Evolutionary conservation across 2,329 filamentous ascomycete genomes (phyloP).

Genomic region (Paecilomyces sp.): DNA sequence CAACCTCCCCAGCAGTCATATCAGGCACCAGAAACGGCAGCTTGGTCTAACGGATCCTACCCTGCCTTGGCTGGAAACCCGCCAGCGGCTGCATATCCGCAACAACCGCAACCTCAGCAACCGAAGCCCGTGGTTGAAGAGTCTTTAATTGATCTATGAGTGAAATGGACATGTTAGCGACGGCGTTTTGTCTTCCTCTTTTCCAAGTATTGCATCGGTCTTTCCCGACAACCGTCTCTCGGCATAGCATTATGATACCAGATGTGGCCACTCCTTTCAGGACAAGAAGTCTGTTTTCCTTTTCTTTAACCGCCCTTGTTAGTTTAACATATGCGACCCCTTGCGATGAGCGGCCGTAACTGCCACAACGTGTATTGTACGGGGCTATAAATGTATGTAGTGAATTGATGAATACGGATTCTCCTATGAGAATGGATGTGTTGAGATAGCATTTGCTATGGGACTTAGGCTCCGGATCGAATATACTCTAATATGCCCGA

Average conservation of each 20-base stretch:
- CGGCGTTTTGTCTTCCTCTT: not conserved
- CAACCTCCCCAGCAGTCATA: conserved; percentile 10
- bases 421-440: not conserved
- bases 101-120: conserved; percentile 13
- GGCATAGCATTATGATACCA: conserved; percentile 18
- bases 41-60: conserved; percentile 10
- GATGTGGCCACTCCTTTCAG: conserved; percentile 14
- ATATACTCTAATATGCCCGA: not conserved
- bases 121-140: conserved; percentile 20
- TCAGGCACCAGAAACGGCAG: conserved; percentile 8
- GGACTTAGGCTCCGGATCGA: not conserved
- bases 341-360: not conserved
- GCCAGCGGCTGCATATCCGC: conserved; percentile 9
- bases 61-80: conserved; percentile 10
- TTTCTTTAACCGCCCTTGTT: not conserved
- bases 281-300: conserved; percentile 8
- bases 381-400: not conserved
- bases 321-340: not conserved
- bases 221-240: conserved; percentile 4
- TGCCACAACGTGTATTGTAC: not conserved
- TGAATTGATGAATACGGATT: not conserved
- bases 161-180: conserved; percentile 1
- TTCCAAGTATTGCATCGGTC: conserved; percentile 1
- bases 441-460: not conserved
- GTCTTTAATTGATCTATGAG: conserved; percentile 23